phyloP scores from a whole-genome alignment of 495 filamentous ascomycete genomes.

The Lasiosphaeria ovina region DNA sequence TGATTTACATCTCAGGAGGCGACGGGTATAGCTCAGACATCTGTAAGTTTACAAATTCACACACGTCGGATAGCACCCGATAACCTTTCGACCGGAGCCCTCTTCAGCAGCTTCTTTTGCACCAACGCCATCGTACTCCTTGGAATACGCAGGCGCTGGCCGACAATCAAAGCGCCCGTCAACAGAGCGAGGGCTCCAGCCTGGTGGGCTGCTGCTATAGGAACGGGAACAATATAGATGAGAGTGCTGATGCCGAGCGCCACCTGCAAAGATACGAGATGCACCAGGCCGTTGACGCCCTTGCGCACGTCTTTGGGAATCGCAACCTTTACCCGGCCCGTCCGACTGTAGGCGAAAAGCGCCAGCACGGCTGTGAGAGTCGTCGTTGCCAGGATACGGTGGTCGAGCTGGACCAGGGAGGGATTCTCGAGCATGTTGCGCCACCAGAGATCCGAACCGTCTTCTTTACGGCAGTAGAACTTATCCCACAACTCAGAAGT shows the following conservation, averaged over 20 bases:
- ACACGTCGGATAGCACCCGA: background rate
- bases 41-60: background rate
- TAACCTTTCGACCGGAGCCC: background rate
- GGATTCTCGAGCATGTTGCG: conserved; percentile 97
- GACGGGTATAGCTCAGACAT: background rate
- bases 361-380: conserved; percentile 80
- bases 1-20: background rate
- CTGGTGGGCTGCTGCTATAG: conserved; percentile 88
- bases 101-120: conserved; percentile 30
- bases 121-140: conserved; percentile 45
- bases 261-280: conserved; percentile 79
- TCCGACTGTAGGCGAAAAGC: conserved; percentile 73
- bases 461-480: conserved; percentile 79
- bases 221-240: conserved; percentile 86
- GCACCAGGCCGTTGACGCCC: conserved; percentile 76
- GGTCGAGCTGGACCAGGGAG: conserved; percentile 88
- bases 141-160: conserved; percentile 53
- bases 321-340: conserved; percentile 57
- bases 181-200: conserved; percentile 84
- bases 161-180: conserved; percentile 76
- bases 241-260: conserved; percentile 83
- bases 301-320: conserved; percentile 65
- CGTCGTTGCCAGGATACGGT: conserved; percentile 85
- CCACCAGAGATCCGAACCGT: conserved; percentile 83
- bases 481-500: conserved; percentile 74